Conservation (phyloP, 2,329 filamentous ascomycete genomes). For the Calonectria pteridis region DNA sequence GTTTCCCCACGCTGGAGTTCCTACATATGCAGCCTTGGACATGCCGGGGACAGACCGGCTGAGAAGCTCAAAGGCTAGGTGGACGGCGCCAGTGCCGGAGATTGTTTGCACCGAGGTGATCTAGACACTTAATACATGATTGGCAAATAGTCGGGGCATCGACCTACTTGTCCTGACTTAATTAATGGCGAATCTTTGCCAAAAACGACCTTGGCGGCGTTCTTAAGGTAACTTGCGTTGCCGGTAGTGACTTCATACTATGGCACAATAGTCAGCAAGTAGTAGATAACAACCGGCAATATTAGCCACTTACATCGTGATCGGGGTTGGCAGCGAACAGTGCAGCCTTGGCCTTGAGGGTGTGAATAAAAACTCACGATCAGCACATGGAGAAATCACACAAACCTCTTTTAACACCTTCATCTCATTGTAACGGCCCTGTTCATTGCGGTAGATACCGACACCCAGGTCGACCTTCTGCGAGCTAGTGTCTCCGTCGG, state of each 20-base stretch:
- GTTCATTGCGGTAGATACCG: conserved; percentile 52
- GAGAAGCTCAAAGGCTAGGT: conserved; percentile 50
- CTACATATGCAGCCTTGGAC: conserved; percentile 44
- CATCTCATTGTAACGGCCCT: conserved; percentile 49
- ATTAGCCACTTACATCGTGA: conserved; percentile 42
- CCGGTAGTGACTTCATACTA: conserved; percentile 53
- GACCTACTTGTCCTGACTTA: conserved; percentile 15
- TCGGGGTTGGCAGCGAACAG: conserved; percentile 36
- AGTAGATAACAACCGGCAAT: neutral
- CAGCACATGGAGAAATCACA: neutral
- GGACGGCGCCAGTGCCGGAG: conserved; percentile 53
- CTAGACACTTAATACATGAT: conserved; percentile 9
- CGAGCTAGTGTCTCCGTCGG: conserved; percentile 44
- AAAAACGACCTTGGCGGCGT: conserved; percentile 48
- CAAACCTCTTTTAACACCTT: conserved; percentile 37
- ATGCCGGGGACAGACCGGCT: conserved; percentile 39
- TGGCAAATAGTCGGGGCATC: neutral
- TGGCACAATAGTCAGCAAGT: neutral
- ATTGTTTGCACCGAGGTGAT: conserved; percentile 53
- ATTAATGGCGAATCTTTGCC: conserved; percentile 34
- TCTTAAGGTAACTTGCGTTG: conserved; percentile 45
- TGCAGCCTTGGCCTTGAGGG: conserved; percentile 39
- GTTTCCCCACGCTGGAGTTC: conserved; percentile 48
- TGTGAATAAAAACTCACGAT: neutral
- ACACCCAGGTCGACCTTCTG: conserved; percentile 53